phyloP scores from a whole-genome alignment of 768 basidiomycete genomes.

The Leucosporidium creatinivorum region DNA sequence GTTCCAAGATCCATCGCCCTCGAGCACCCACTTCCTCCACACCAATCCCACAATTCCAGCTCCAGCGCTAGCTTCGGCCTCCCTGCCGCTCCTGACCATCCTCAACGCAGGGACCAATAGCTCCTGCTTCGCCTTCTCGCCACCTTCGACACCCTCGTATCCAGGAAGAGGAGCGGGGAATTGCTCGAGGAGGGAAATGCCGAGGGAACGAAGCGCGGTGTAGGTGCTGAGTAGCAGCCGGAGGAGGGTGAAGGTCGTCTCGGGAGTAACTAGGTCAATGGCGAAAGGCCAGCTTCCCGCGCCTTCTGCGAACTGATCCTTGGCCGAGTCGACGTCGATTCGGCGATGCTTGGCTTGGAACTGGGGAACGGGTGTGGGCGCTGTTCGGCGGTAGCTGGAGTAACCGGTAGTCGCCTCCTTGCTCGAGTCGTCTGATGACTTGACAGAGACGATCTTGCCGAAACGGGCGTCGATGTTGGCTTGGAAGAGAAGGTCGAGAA shows the following conservation, averaged over 20 bases:
- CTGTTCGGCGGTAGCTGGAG: conserved; percentile 26
- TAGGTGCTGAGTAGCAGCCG: conserved; percentile 30
- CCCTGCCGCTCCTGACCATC: conserved; percentile 30
- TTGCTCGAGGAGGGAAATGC: conserved; percentile 26
- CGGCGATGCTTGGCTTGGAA: conserved; percentile 1
- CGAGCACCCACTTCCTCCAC: conserved; percentile 29
- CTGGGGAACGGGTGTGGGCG: conserved; percentile 15
- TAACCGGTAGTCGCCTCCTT: neutral
- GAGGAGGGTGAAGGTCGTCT: conserved; percentile 24
- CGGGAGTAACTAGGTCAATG: conserved; percentile 17
- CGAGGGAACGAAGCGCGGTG: conserved; percentile 20
- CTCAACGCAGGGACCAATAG: conserved; percentile 23
- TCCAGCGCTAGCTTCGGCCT: conserved; percentile 30
- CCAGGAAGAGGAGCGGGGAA: conserved; percentile 31
- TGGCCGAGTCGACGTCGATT: conserved; percentile 4
- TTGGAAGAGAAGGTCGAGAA: conserved; percentile 30
- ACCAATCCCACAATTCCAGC: conserved; percentile 25
- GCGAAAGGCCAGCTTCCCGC: conserved; percentile 16
- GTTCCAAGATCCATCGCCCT: conserved; percentile 12
- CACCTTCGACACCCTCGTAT: conserved; percentile 17
- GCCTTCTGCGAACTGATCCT: neutral
- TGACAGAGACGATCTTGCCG: neutral
- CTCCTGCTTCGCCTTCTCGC: conserved; percentile 21
- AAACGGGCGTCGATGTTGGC: conserved; percentile 20
- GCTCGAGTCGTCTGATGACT: neutral